Base-by-base conservation (phyloP, 768 basidiomycete genomes). In the Pleurotus salmoneostramineus region DNA sequence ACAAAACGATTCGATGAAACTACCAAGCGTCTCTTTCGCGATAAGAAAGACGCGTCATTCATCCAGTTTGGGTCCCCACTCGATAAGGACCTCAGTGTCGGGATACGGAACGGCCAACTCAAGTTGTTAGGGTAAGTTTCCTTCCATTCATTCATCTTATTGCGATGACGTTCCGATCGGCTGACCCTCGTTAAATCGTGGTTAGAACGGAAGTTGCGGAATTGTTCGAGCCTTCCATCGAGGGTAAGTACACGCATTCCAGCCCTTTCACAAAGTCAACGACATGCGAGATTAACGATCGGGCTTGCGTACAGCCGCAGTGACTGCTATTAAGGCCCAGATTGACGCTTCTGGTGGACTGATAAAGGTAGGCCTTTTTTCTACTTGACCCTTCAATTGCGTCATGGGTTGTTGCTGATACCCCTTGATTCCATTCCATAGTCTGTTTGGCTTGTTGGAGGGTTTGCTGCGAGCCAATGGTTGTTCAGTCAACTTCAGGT, bases 371-470 rank as follows among this genome's bases (percentile, higher is more conserved):
- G 6, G 0, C 17, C 35, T 44, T 50, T 46, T 58, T 8, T 10
- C 31, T 10, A 42, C 37, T 34, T 21, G n/a, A 27, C 8, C 37
- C 51, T 2, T 27, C 21, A 27, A 27, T 27, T 27, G 21, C 21
- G 21, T 27, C 21, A 27, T 27, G 21, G 17, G 42, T 31, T 42
- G 61, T 8, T 59, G 33, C 12, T 15, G 37, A 34, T 56, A 34
- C 48, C 6, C 14, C 6, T 12, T 47, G 14, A 56, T 37, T 54
- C 21, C 21, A 57, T 67, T 35, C 54, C 35, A 27, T 57, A 90
- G 87, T 89, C 87, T n/a, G 83, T 92, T 4, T 92, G 89, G 76
- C 73, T 92, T 21, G 90, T 92, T 7, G 90, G 90, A 65, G 90
- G 90, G 48, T 92, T 91, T 62, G 90, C 90, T 2, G 89, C 90